phyloP scores from a whole-genome alignment of 163 green algal species.

The Chlamydomonas reinhardtii region DNA sequence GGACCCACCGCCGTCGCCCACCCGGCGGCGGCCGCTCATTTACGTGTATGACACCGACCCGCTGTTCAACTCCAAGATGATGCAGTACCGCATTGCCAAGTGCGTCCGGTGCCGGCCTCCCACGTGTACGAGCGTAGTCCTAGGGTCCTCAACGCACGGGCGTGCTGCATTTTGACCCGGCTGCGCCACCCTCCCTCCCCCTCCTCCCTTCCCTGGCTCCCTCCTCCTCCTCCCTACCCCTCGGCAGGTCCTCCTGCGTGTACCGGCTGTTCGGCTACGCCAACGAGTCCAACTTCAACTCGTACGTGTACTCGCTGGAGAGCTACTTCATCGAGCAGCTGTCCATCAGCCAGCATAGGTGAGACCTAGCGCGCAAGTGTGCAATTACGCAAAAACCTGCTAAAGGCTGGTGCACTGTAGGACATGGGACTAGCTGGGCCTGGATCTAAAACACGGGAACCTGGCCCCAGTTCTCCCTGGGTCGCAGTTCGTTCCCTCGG shows the following conservation, averaged over 20 bases:
- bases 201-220: no score
- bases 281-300: conserved; percentile 28
- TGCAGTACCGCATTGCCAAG: conserved; percentile 66
- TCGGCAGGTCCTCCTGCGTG: conserved; percentile 16
- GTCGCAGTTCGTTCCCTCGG: no score
- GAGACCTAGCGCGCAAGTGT: no score
- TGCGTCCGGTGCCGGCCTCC: background rate
- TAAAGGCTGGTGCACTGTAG: no score
- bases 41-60: conserved; percentile 84
- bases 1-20: conserved; percentile 13
- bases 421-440: no score
- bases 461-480: no score
- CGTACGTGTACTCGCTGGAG: background rate
- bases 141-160: no score
- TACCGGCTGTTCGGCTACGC: background rate
- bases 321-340: background rate
- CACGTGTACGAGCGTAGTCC: no score
- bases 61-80: conserved; percentile 62
- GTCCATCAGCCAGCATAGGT: background rate
- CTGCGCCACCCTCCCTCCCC: background rate
- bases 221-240: no score
- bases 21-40: conserved; percentile 69
- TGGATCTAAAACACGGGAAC: no score
- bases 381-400: no score
- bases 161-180: no score